phyloP scores from a whole-genome alignment of 768 basidiomycete genomes.

The Leccinellum albellum region DNA sequence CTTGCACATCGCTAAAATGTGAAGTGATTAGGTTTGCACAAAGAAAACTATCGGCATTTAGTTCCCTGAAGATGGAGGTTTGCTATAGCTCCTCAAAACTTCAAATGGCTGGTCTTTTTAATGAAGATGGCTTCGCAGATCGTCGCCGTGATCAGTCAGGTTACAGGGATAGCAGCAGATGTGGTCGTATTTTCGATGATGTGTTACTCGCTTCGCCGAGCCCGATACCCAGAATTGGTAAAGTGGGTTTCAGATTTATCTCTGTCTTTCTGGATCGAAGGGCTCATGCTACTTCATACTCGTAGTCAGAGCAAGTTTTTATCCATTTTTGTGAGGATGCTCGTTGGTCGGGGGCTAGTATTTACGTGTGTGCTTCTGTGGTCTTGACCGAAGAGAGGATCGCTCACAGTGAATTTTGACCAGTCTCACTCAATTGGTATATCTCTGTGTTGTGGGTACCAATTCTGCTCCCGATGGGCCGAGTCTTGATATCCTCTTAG shows the following conservation, averaged over 20 bases:
- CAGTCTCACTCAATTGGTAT: conserved; percentile 18
- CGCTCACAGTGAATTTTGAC: neutral
- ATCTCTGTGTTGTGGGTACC: conserved; percentile 20
- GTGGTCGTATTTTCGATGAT: conserved; percentile 13
- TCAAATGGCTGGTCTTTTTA: neutral
- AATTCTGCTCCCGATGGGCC: neutral
- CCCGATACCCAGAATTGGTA: conserved; percentile 12
- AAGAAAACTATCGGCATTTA: conserved; percentile 20
- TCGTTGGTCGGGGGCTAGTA: conserved; percentile 21
- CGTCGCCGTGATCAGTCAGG: conserved; percentile 10
- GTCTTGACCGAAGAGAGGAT: neutral
- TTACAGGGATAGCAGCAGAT: conserved; percentile 6
- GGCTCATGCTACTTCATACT: neutral
- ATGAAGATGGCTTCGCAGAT: conserved; percentile 3
- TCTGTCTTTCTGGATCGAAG: neutral
- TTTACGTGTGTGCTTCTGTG: conserved; percentile 20
- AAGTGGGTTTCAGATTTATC: conserved; percentile 12
- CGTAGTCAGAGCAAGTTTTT: conserved; percentile 15
- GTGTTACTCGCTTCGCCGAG: conserved; percentile 19
- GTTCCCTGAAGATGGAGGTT: conserved; percentile 18
- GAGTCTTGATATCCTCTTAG: conserved; percentile 8
- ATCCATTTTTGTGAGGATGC: neutral
- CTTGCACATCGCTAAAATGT: conserved; percentile 6
- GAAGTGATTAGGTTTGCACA: conserved; percentile 15
- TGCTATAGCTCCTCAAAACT: neutral